phyloP scores from a whole-genome alignment of 441 rosid species.

The Corymbia citriodora region DNA sequence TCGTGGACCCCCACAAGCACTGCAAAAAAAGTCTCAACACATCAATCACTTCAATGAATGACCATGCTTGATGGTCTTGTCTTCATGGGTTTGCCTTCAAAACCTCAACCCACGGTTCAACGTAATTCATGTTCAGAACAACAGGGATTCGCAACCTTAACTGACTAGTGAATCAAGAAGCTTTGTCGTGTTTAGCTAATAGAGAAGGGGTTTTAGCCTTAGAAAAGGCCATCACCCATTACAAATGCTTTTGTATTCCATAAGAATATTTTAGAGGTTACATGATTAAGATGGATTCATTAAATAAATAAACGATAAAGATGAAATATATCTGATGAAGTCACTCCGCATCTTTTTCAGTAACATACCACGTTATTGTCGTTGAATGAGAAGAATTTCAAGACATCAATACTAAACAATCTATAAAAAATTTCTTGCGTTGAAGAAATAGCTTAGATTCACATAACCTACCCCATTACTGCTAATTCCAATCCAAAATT shows the following conservation, averaged over 20 bases:
- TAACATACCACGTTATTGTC: background rate
- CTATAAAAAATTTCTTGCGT: background rate
- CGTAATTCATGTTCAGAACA: background rate
- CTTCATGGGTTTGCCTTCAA: background rate
- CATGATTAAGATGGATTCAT: background rate
- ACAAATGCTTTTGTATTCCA: background rate
- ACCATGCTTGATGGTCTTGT: background rate
- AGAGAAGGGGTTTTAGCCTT: background rate
- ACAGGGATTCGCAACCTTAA: background rate
- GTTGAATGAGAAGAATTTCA: background rate
- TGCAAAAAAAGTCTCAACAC: background rate
- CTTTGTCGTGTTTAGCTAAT: background rate
- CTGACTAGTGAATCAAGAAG: background rate
- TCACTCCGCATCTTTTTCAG: background rate
- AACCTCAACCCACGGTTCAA: background rate
- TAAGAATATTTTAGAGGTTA: background rate
- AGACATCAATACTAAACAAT: background rate
- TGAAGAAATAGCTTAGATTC: background rate
- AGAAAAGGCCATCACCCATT: background rate
- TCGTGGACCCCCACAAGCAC: background rate
- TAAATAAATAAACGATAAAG: background rate
- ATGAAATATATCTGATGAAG: background rate
- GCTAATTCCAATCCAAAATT: background rate
- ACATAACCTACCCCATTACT: background rate
- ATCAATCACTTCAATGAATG: background rate